Evolutionary conservation across 2,329 filamentous ascomycete species (phyloP).

Genomic region (Thelonectria rubi): DNA sequence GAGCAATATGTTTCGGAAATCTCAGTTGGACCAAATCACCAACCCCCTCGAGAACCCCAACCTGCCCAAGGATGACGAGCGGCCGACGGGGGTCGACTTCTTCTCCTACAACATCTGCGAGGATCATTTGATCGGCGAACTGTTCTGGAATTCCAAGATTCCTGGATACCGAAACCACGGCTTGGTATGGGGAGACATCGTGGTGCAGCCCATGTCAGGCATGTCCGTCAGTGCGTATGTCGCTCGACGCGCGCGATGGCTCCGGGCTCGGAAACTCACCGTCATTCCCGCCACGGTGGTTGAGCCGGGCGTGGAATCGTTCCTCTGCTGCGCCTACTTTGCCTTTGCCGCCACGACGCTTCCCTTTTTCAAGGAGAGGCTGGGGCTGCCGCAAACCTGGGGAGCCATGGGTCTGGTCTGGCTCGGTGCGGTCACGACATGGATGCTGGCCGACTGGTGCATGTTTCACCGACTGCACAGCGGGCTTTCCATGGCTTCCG

Average conservation of each 20-base stretch:
- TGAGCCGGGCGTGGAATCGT: constrained; percentile 89
- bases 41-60: constrained; percentile 57
- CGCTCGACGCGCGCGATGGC: constrained; percentile 85
- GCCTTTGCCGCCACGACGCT: constrained; percentile 81
- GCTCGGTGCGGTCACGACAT: constrained; percentile 69
- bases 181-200: constrained; percentile 84
- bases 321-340: constrained; percentile 84
- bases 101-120: constrained; percentile 98
- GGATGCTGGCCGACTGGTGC: constrained; percentile 80
- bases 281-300: constrained; percentile 89
- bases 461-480: constrained; percentile 80
- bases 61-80: constrained; percentile 51
- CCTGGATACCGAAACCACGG: constrained; percentile 80
- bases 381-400: constrained; percentile 73
- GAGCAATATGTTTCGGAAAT: constrained; percentile 97
- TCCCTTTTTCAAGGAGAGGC: constrained; percentile 64
- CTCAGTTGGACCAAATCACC: constrained; percentile 82
- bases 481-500: constrained; percentile 73
- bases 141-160: constrained; percentile 79
- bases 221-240: constrained; percentile 83
- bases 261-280: constrained; percentile 93
- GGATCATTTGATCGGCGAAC: constrained; percentile 93
- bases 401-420: constrained; percentile 70
- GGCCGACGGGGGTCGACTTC: constrained; percentile 80
- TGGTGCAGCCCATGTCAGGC: constrained; percentile 85